These are phyloP conservation scores for Scortechinia acanthostroma DNA, from an alignment of 2,329 filamentous ascomycete species.

Conservation along the genomic window DNA sequence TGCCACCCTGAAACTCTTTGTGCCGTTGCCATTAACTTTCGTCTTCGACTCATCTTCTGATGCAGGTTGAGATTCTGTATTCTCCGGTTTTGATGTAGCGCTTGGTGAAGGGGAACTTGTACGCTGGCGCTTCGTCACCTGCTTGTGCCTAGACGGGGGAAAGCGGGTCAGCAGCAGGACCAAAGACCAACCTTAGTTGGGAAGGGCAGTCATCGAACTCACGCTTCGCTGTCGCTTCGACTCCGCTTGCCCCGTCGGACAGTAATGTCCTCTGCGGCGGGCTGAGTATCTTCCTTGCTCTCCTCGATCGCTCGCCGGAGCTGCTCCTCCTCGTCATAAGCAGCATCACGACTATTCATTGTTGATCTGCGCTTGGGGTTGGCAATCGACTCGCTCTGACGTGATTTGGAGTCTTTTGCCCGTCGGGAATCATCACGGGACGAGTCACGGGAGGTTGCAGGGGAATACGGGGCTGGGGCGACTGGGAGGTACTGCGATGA, in stretches of 20 bases:
- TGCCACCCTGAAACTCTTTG: neutral
- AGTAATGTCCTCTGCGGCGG: constrained; percentile 40
- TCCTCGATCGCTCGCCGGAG: constrained; percentile 85
- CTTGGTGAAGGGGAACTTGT: neutral
- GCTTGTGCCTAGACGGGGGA: neutral
- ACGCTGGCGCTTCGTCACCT: neutral
- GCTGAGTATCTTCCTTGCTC: constrained; percentile 73
- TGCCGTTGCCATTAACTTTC: neutral
- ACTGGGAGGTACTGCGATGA: constrained; percentile 62
- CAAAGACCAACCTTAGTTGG: constrained; percentile 4
- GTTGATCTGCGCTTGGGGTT: constrained; percentile 76
- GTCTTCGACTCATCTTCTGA: neutral
- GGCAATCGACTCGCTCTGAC: constrained; percentile 43
- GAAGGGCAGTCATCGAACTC: constrained; percentile 36
- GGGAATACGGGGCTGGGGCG: constrained; percentile 42
- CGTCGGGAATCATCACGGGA: constrained; percentile 55
- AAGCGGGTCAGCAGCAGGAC: constrained; percentile 6
- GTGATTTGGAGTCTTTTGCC: constrained; percentile 42
- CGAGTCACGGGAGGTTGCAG: constrained; percentile 42
- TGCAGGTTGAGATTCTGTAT: neutral
- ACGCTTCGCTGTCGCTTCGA: constrained; percentile 92
- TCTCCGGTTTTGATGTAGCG: neutral
- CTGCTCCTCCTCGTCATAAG: constrained; percentile 90
- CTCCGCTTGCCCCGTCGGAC: constrained; percentile 71
- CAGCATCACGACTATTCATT: constrained; percentile 92